A percentile compares a stretch with the other conserved stretches of the same genome.
Conservation (phyloP, 768 basidiomycete genomes). For the Russula dissimulans region DNA sequence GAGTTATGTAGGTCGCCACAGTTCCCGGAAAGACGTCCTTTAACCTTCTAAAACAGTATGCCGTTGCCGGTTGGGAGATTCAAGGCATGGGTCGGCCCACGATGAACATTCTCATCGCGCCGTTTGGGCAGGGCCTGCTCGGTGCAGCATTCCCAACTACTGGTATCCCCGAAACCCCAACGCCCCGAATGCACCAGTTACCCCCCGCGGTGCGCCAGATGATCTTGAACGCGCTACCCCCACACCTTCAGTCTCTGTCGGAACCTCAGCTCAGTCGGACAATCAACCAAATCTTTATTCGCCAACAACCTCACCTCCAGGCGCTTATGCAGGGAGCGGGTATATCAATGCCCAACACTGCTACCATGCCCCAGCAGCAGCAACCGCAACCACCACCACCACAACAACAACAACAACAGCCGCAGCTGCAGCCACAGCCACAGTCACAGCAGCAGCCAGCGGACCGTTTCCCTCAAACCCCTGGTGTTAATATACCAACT, state of each 20-base stretch:
- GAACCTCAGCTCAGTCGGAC: constrained; percentile 1
- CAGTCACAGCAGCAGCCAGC: constrained; percentile 5
- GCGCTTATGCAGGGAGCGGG: not conserved
- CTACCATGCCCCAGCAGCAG: not conserved
- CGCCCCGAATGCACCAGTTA: not conserved
- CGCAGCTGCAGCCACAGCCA: constrained; percentile 3
- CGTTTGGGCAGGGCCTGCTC: constrained; percentile 12
- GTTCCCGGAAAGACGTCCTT: not conserved
- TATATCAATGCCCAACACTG: not conserved
- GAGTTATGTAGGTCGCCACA: not conserved
- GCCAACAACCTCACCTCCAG: constrained; percentile 1
- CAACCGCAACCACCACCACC: not conserved
- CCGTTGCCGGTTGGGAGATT: constrained; percentile 16
- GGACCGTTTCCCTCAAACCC: constrained; percentile 6
- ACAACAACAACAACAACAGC: not conserved
- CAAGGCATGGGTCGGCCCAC: constrained; percentile 2
- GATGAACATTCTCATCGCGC: constrained; percentile 16
- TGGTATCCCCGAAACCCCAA: constrained; percentile 17
- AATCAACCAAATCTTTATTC: constrained; percentile 1
- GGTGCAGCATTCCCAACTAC: constrained; percentile 12
- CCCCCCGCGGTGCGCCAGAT: not conserved
- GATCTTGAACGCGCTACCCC: constrained; percentile 4
- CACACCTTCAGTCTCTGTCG: not conserved
- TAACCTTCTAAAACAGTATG: constrained; percentile 12
- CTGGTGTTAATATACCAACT: not conserved